Evolutionary conservation across 2,329 filamentous ascomycete genomes (phyloP), one percentile per base, ranked within the genome.

Genomic region (Colletotrichum tropicale): DNA sequence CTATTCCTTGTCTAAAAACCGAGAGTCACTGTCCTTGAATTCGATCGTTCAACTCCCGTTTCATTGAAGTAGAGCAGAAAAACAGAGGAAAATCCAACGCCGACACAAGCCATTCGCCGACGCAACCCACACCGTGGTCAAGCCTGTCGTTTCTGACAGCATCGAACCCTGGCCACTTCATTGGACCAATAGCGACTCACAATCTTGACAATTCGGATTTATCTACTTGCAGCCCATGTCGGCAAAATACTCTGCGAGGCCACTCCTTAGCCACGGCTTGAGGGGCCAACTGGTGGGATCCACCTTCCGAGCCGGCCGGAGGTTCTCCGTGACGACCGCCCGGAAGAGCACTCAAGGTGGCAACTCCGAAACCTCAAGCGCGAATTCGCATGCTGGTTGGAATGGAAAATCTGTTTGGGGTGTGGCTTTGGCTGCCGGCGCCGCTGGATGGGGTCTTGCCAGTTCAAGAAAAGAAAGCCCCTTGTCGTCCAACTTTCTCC

Each of bases 401-500:
- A 80, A 81, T 9, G 77, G 84, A 6, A 78, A 81, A 28, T 82
- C 81, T 4, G 84, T 87, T 5, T 78, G 86, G 32, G 84, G 81
- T 18, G 79, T 87, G 30, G 86, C 86, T n/a, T 79, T 81, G 6
- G 84, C 81, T 2, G 84, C 87, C 18, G 85, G 85, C 15, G 76
- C 84, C 65, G 68, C 84, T 58, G 87, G 87, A 26, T 88, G 86
- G 86, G 84, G 85, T 4, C 70, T 85, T 26, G 85, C 86, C 9
- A 81, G 81, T 36, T 80, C 79, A 77, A 79, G 75, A 13, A 74
- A 72, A 10, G 58, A 69, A 16, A 76, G 48, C 36, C 66, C 74
- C n/a, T 43, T 52, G n/a, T 71, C 70, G 12, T 52, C 30, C 10
- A 26, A 56, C 21, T 76, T 76, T n/a, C 56, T 71, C 71, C 67